Base-by-base conservation (phyloP, 2,329 filamentous ascomycete genomes). In the Paracorniculantispora psalliotae region DNA sequence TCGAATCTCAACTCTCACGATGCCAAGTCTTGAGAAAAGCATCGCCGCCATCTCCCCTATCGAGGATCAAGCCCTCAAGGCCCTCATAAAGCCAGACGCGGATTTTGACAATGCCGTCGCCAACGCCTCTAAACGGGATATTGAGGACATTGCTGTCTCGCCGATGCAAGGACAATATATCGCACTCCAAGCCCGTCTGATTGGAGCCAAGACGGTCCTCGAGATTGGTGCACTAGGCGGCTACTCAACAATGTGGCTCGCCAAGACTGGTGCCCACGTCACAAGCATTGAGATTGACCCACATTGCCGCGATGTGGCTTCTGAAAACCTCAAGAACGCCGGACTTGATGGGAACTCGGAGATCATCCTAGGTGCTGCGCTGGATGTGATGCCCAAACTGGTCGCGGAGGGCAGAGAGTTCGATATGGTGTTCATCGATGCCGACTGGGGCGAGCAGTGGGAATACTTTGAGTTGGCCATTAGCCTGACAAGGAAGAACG, bases 211-310 rank as follows among this genome's bases (percentile, higher is more conserved):
- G 55, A 65, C 69, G 5, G 71, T 79, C 2, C 77, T 85, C 28
- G 82, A 85, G 65, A 70, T 85, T 50, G 82, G 82, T 26, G 83
- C 80, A 0, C 66, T 85, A 28, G 81, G 81, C n/a, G 81, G 76
- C 9, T 84, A 82, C 67, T 77, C 75, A 1, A 75, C 78, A 21
- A 79, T 83, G 56, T 84, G 78, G 74, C 72, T 85, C 48, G 80
- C 80, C 2, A 68, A 65, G 56, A 60, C 69, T 6, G 70, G 69
- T 33, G 67, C 67, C 21, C 68, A 73, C 23, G 74, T 84, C 17
- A 82, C 78, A 0, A 81, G 74, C 49, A 73, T 85, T 51, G 81
- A 85, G 63, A 72, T 80, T 37, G 66, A 81, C 59, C 64, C 72
- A 0, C 71, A 78, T 25, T 73, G 79, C 57, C 75, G 75, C 0